Conservation (phyloP, 2,329 filamentous ascomycete species). For the Diplocarpon mali region DNA sequence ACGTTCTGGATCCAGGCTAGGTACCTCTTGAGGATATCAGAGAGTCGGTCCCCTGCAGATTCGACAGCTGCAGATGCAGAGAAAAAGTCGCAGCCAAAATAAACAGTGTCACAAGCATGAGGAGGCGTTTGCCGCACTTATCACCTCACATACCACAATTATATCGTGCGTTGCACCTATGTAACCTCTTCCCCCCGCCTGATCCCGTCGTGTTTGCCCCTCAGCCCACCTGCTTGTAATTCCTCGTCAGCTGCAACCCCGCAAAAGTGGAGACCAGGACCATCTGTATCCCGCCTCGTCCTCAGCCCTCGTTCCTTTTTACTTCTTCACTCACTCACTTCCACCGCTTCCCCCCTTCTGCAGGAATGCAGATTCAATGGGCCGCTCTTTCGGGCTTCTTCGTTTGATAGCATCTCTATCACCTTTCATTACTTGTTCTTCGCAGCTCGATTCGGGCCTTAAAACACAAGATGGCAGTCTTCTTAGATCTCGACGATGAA, state of each 20-base stretch:
- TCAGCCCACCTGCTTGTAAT: constrained; percentile 1
- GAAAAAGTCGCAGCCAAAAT: too few species aligned
- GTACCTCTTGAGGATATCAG: too few species aligned
- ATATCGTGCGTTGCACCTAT: not conserved
- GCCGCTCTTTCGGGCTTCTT: constrained; percentile 12
- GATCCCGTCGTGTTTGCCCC: not conserved
- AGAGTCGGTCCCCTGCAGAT: too few species aligned
- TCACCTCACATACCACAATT: too few species aligned
- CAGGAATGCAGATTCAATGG: constrained; percentile 22
- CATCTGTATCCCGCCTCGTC: not conserved
- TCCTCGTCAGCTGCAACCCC: constrained; percentile 4
- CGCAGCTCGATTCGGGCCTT: not conserved
- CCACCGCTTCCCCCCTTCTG: constrained; percentile 3
- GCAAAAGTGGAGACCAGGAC: constrained; percentile 2
- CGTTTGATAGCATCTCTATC: constrained; percentile 14
- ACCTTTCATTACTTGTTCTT: constrained; percentile 5
- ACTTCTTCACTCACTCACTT: not conserved
- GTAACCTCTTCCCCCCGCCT: not conserved
- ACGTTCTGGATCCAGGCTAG: too few species aligned
- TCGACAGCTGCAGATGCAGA: too few species aligned
- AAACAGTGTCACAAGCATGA: too few species aligned
- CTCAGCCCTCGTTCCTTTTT: constrained; percentile 1
- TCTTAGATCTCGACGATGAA: constrained; percentile 27
- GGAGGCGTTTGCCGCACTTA: too few species aligned
- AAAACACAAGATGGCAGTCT: constrained; percentile 23